phyloP scores from a whole-genome alignment of 2,329 filamentous ascomycete species.

The Cladophialophora yegresii region DNA sequence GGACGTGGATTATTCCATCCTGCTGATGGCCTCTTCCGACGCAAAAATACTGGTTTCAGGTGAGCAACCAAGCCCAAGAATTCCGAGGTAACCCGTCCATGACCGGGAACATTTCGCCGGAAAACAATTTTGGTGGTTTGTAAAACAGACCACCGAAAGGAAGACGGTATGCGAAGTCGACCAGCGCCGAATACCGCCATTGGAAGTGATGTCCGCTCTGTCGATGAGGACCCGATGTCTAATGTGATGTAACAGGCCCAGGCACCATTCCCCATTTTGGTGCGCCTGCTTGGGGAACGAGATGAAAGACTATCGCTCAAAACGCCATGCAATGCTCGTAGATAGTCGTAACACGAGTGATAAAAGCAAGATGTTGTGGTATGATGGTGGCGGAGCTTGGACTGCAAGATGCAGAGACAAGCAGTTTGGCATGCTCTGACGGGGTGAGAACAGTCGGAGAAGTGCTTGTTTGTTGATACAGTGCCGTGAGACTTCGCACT shows the following conservation, averaged over 20 bases:
- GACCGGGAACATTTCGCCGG: slow-evolving; percentile 5
- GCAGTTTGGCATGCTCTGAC: slow-evolving; percentile 17
- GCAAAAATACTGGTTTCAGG: slow-evolving; percentile 8
- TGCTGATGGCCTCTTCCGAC: slow-evolving; percentile 4
- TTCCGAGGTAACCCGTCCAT: slow-evolving; percentile 11
- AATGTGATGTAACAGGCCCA: slow-evolving; percentile 29
- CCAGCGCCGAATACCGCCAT: slow-evolving; percentile 35
- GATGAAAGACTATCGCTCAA: slow-evolving; percentile 30
- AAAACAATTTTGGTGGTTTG: slow-evolving; percentile 4
- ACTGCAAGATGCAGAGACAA: slow-evolving; percentile 12
- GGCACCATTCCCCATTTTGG: slow-evolving; percentile 27
- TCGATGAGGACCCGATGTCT: slow-evolving; percentile 35
- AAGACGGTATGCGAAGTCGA: slow-evolving; percentile 34
- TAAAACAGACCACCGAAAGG: slow-evolving; percentile 11
- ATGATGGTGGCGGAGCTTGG: slow-evolving; percentile 10
- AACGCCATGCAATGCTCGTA: slow-evolving; percentile 38
- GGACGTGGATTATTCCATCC: background rate
- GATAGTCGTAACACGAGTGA: slow-evolving; percentile 33
- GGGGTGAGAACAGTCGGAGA: slow-evolving; percentile 11
- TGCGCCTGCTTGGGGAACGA: slow-evolving; percentile 25
- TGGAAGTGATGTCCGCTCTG: slow-evolving; percentile 22
- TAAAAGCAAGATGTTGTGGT: slow-evolving; percentile 28
- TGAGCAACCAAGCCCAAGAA: slow-evolving; percentile 21
- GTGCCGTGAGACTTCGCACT: slow-evolving; percentile 6
- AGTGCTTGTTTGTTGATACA: slow-evolving; percentile 33